phyloP scores from a whole-genome alignment of 441 rosid genomes.

The Hypseocharis bilobata region DNA sequence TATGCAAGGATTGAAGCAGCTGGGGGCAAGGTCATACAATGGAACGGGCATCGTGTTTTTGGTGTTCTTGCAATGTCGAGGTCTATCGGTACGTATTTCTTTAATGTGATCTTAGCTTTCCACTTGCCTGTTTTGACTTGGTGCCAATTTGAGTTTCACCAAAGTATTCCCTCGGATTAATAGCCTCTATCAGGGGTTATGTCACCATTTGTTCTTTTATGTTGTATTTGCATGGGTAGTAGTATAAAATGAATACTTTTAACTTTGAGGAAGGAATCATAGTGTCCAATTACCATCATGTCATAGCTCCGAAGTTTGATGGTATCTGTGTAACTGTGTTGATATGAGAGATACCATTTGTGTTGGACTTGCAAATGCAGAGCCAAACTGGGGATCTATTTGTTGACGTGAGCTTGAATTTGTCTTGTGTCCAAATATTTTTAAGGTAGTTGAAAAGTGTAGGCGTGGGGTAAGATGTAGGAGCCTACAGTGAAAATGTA shows the following conservation, averaged over 20 bases:
- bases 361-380: not conserved
- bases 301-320: not conserved
- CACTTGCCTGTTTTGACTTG: not conserved
- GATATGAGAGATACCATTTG: too few species aligned
- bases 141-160: conserved; percentile 2
- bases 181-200: not conserved
- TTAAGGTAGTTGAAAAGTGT: not conserved
- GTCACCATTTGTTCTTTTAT: not conserved
- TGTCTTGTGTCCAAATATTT: not conserved
- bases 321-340: not conserved
- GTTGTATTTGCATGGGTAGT: not conserved
- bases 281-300: not conserved
- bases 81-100: conserved; percentile 58
- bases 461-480: not conserved
- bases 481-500: not conserved
- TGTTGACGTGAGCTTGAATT: not conserved
- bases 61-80: conserved; percentile 95
- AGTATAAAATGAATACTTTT: not conserved
- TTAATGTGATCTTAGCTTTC: not conserved
- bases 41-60: conserved; percentile 89
- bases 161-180: conserved; percentile 9
- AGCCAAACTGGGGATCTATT: not conserved
- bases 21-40: conserved; percentile 86
- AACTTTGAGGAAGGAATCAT: too few species aligned
- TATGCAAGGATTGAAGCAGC: conserved; percentile 84